Evolutionary conservation across 768 basidiomycete genomes (phyloP), one percentile per base, ranked within the genome.

Genomic region (Clitopilus passeckerianus): DNA sequence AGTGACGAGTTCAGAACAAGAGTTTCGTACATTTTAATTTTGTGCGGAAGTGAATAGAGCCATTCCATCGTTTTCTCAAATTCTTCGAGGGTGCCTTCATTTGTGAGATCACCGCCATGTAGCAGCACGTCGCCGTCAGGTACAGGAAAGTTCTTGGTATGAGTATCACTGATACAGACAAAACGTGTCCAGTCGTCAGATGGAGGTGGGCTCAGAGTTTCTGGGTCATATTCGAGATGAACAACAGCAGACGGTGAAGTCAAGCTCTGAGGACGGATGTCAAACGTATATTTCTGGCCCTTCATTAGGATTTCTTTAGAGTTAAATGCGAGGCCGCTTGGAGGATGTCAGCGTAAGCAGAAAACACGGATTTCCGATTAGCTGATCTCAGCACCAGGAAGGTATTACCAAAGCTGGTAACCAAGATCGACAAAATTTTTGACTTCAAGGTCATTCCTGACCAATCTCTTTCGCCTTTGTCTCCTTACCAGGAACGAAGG

Each of bases 71-170:
- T 87, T 46, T 64, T 69, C 53, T 72, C 58, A 46, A 89, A 74
- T 23, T 85, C 78, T 0, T 67, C 58, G 24, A 75, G 58, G 1
- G 63, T 73, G 0, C 89, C 87, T 50, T 67, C 70, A 23, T 77
- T 75, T 20, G 85, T 86, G 53, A 90, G 68, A 62, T 90, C 89
- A 1, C 88, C 89, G 22, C 76, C 77, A 61, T 90, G 86, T 18
- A 90, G 67, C 1, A 90, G 74, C 1, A 90, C 84, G 63, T 90
- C 88, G 12, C 88, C 86, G 2, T 71, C 63, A 4, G 88, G 88
- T 0, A 87, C 77, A 9, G 61, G 37, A 57, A 80, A 85, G 5
- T 66, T 68, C 9, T 61, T 67, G 2, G 71, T 57, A 64, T 87
- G 86, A 1, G 83, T 86, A 64, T 87, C 86, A 61, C 83, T 85